phyloP scores from a whole-genome alignment of 139 green algal genomes.

The Coelastrella sp. region DNA sequence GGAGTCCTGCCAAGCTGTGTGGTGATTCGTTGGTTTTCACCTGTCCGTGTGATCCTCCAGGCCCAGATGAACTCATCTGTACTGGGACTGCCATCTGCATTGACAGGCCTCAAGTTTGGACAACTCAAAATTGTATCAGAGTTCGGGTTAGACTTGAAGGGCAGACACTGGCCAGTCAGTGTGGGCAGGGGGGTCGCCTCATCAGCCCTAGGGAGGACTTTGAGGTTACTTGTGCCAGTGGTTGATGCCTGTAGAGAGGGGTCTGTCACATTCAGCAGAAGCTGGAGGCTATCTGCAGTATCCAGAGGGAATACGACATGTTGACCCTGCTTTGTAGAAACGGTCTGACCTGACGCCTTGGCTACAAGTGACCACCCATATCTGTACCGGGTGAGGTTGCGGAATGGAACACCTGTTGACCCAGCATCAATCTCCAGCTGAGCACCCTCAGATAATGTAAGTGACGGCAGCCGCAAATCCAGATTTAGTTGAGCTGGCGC shows the following conservation, averaged over 20 bases:
- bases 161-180: constrained; percentile 3
- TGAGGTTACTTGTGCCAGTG: constrained; percentile 27
- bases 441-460: constrained; percentile 32
- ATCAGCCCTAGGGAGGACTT: constrained; percentile 1
- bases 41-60: neutral
- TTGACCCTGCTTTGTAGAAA: constrained; percentile 24
- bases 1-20: neutral
- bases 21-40: neutral
- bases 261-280: constrained; percentile 21
- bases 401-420: constrained; percentile 27
- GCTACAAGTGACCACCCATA: constrained; percentile 23
- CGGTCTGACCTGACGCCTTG: neutral
- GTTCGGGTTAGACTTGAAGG: neutral
- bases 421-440: constrained; percentile 31
- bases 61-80: constrained; percentile 3
- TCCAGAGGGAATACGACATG: neutral
- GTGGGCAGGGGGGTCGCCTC: neutral
- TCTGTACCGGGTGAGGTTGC: neutral
- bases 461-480: constrained; percentile 41
- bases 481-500: neutral
- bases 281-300: constrained; percentile 9
- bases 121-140: constrained; percentile 15
- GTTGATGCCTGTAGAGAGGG: neutral
- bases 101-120: neutral
- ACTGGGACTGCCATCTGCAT: neutral